Evolutionary conservation across 441 rosid genomes (phyloP), one percentile per base, ranked within the genome.

Genomic region (Manihot esculenta): DNA sequence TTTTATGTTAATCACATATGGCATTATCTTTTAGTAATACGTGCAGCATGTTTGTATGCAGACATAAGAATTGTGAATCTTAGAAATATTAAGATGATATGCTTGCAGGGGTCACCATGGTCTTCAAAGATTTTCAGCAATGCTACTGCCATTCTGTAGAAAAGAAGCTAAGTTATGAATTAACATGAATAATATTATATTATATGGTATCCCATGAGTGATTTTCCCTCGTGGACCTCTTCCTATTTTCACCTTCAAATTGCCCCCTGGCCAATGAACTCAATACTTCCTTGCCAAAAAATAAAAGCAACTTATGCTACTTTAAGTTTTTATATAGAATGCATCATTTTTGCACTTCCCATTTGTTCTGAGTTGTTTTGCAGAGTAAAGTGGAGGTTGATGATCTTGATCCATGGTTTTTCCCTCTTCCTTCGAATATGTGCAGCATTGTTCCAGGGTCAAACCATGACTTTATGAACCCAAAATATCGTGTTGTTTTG

Each of bases 361-460:
- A 49, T 33, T 35, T 59, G 45, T 66, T 51, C 60, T 64, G 72
- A 58, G 47, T 49, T 73, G 27, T 66, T 80, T 72, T 85, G 79
- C 89, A 87, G 96, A 56, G 44, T 59, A 74, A 75, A 21, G 45
- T 81, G 76, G 77, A 67, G 76, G 82, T 89, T 65, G 84, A 82
- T 73, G 75, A 87, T 82, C 88, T 92, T 69, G 76, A 83, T 72
- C 97, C 93, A 5, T 94, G 97, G 99, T 81, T 83, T 79, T 92
- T 94, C 57, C 99, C 99, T 59, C 68, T 94, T 66, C 96, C 97
- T 69, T 74, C 89, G 72, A 77, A 74, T 76, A 41, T 73, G 17
- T 85, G 94, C 70, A 84, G 84, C 79, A 75, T 92, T 7, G 79
- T 72, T 33, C 96, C 97, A 10, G 95, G 97, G 55, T 90, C 97